Evolutionary conservation across 805 yeast species (phyloP), one percentile per base, ranked within the genome.

Genomic region (Blastobotrys attinorum): DNA sequence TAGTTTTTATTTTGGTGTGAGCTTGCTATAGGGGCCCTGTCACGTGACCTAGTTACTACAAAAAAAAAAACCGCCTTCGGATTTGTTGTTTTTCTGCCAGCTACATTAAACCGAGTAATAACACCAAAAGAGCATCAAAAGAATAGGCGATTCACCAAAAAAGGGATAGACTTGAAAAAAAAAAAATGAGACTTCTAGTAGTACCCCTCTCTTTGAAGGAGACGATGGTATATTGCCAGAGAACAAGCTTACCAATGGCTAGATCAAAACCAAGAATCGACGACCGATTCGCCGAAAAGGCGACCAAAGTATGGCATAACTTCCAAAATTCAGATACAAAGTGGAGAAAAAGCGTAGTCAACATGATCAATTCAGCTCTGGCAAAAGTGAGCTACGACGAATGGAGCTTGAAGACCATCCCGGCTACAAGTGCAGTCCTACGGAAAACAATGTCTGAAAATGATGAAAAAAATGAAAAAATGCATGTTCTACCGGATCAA

Each of bases 351-450:
- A 70, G 67, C 43, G 72, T 88, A 37, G 87, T 83, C 2, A 40
- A 57, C 2, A 66, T 67, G 48, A 73, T 81, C 13, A 71, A 75
- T 35, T 61, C 59, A 43, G 67, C 82, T 32, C 60, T 88, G 51
- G 73, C 75, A 42, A 69, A 76, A 18, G 76, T 84, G 4, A 86
- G 90, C 2, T 89, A 90, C 76, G 79, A 81, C 51, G 97, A 89
- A 57, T 74, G 76, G 54, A 75, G 87, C 37, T 66, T 89, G 47
- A 70, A 77, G 47, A 75, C 90, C 2, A 75, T 90, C 20, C 97
- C 97, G 1, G 77, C 88, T 2, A 72, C 75, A 45, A 62, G 66
- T 31, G 67, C 80, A 29, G 72, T 84, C 62, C 62, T 78, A 29
- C 64, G 85, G 33, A 73, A 69, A 48, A 60, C 72, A 43, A n/a